Base-by-base conservation (phyloP, 805 yeast species). In the Lachancea fermentati region DNA sequence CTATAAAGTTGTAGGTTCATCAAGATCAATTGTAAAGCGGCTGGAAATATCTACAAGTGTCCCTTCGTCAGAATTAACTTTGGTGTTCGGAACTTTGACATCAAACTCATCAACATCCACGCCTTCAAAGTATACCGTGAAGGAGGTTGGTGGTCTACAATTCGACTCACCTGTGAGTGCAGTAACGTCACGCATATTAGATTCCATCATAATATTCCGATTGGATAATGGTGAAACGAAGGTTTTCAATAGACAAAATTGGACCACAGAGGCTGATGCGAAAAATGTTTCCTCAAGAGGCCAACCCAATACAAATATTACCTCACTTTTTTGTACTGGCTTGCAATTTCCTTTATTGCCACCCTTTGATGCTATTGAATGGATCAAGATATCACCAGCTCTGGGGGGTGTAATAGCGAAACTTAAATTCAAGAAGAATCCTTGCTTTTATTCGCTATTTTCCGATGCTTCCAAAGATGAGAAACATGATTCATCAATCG, bases 341-440 rank as follows among this genome's bases (percentile, higher is more conserved):
- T 51, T 59, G 22, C 44, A 47, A 13, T 56, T 45, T 34, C 59
- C 58, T 1, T 43, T 45, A 29, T 15, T 50, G 7, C 58, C 60
- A 8, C 46, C 51, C 4, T 35, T 45, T 4, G 42, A 44, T 30
- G 51, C 51, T 4, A 29, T 54, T 5, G 63, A 58, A 35, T 60
- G 65, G 65, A 44, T 50, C 19, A 44, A 42, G 19, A 46, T 58
- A n/a, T 57, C 64, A n/a, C 65, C 65, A 14, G 49, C 63, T 7
- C 50, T 59, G 59, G 49, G 60, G 5, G 63, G 64, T 40, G 48
- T 56, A 2, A 48, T 59, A 13, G 43, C 48, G 9, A 60, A 60
- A 43, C 30, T 47, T 13, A 36, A 30, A 5, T 39, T 40, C 17
- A 38, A 51, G 16, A 32, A 32, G 5, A 42, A 42, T 5, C 60